Evolutionary conservation across 345 rosid species (phyloP), one percentile per base, ranked within the genome.

Genomic region (Lumnitzera littorea): DNA sequence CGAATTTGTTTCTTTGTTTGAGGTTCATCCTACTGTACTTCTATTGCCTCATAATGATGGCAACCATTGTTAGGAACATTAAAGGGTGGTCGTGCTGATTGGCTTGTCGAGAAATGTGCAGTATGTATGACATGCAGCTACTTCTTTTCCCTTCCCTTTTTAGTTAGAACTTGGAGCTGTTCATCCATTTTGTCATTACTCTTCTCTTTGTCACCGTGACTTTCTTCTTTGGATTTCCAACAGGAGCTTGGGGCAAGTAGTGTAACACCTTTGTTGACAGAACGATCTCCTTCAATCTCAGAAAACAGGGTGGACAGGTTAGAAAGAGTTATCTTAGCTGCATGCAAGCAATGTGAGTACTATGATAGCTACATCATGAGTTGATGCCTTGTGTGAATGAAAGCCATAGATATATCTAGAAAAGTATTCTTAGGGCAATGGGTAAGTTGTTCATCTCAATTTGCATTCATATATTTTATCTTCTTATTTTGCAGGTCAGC

Each of bases 41-140:
- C 60, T 50, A 53, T 52, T 9, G 5, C 46, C 12, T 15, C 50
- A 24, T 69, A 46, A 62, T 60, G 9, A 17, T 72, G 51, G 27
- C 36, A 15, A 46, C 41, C 68, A 65, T 29, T 64, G 11, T 64
- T 76, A 89, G 97, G 96, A 62, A 80, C 95, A 60, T 72, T 87
- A 49, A 94, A 89, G 72, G 97, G 97, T 49, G 97, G 97, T 74
- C 81, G 97, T 65, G 95, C 96, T 58, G 99, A 89, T 36, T 94
- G 97, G 99, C 87, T 94, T 46, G 76, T 94, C 48, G 99, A 94
- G 78, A 94, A 89, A 82, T 94, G 99, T 72, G 76, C 90, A 0
- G 99, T 89, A 80, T 46, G 90, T 79, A 16, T 69, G 47, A 24
- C 36, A n/a, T 46, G 46, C 25, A 46, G 47, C 20, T 3, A 11